A percentile compares a stretch with the other conserved stretches of the same genome.
phyloP scores from a whole-genome alignment of 2,329 filamentous ascomycete species.

The Teratosphaeria nubilosa region DNA sequence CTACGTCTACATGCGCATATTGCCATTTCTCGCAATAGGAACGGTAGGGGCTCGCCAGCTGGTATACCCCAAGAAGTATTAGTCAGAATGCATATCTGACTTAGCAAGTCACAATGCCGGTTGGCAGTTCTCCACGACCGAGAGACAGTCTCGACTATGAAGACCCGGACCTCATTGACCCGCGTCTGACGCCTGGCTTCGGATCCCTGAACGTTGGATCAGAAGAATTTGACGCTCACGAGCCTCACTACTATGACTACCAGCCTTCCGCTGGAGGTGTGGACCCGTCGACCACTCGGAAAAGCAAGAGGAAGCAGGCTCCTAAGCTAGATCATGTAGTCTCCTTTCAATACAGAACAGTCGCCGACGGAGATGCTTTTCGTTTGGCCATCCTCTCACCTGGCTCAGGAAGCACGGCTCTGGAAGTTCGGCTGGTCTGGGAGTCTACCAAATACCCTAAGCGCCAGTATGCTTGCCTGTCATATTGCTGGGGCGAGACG shows the following conservation, averaged over 20 bases:
- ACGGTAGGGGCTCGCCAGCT: no score
- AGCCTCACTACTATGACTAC: conserved; percentile 8
- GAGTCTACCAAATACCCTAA: conserved; percentile 14
- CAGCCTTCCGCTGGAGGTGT: conserved; percentile 13
- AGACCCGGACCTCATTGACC: conserved; percentile 15
- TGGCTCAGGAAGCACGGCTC: conserved; percentile 10
- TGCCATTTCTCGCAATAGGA: neutral
- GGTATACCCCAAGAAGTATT: no score
- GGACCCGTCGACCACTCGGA: conserved; percentile 10
- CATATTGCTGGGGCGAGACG: conserved; percentile 20
- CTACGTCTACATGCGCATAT: neutral
- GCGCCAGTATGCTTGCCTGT: conserved; percentile 16
- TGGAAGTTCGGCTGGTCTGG: conserved; percentile 15
- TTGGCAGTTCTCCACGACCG: conserved; percentile 15
- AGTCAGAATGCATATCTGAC: neutral
- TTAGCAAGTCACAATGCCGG: neutral
- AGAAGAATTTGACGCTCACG: conserved; percentile 9
- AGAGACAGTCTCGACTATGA: conserved; percentile 17
- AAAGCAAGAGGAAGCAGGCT: conserved; percentile 11
- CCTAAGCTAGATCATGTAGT: conserved; percentile 8
- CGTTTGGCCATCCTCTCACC: conserved; percentile 16
- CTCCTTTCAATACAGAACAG: conserved; percentile 14
- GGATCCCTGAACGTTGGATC: conserved; percentile 12
- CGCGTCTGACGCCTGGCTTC: conserved; percentile 16
- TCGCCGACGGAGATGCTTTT: conserved; percentile 20